Conservation (phyloP, 2,329 filamentous ascomycete genomes). For the Harringtonia lauricola region DNA sequence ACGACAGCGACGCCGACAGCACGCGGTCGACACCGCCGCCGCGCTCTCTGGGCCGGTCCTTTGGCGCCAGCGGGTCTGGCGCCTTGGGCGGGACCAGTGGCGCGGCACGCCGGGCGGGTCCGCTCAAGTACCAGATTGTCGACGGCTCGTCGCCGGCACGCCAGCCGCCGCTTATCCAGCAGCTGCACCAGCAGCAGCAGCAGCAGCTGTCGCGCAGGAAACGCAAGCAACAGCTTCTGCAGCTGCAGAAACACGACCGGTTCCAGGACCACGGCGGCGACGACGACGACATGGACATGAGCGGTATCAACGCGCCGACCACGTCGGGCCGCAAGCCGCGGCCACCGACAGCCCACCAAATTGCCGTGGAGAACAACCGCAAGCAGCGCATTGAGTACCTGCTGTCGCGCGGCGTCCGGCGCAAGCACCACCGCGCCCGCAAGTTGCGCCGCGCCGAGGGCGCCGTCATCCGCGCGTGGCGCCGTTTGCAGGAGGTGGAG, state of each 20-base stretch:
- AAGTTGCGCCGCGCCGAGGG: slow-evolving; percentile 54
- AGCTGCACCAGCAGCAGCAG: slow-evolving; percentile 17
- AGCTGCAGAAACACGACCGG: background rate
- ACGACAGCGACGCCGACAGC: slow-evolving; percentile 44
- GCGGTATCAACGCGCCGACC: slow-evolving; percentile 2
- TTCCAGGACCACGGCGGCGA: slow-evolving; percentile 2
- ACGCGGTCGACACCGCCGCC: slow-evolving; percentile 41
- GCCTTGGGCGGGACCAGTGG: slow-evolving; percentile 31
- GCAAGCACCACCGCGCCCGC: slow-evolving; percentile 51
- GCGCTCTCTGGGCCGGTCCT: slow-evolving; percentile 23
- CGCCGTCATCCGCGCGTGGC: slow-evolving; percentile 54
- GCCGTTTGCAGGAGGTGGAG: slow-evolving; percentile 44
- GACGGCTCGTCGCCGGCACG: slow-evolving; percentile 50
- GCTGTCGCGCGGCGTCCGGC: slow-evolving; percentile 61
- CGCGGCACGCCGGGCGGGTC: slow-evolving; percentile 32
- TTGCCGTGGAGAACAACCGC: slow-evolving; percentile 69
- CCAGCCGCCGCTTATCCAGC: slow-evolving; percentile 18
- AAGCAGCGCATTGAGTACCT: slow-evolving; percentile 74
- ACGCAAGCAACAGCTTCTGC: slow-evolving; percentile 13
- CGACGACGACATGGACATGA: slow-evolving; percentile 8
- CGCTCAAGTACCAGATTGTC: slow-evolving; percentile 48
- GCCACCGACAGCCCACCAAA: slow-evolving; percentile 70
- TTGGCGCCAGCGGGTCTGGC: slow-evolving; percentile 25
- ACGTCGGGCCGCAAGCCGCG: slow-evolving; percentile 49
- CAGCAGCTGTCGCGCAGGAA: slow-evolving; percentile 2